phyloP scores from a whole-genome alignment of 1,139 yeast genomes.

The Dujonia santamariae region DNA sequence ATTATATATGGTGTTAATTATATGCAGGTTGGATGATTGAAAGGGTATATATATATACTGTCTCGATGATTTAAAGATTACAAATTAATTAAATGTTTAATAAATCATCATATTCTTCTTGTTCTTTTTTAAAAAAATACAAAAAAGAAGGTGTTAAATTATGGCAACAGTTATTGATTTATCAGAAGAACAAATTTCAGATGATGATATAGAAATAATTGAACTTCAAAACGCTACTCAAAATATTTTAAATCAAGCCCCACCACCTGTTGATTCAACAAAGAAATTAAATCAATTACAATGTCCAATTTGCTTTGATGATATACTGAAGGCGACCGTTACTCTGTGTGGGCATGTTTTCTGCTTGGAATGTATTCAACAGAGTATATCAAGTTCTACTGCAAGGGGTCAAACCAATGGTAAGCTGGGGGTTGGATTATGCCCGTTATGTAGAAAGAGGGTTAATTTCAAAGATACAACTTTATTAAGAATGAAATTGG shows the following conservation, averaged over 20 bases:
- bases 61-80: no score
- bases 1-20: no score
- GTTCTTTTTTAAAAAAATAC: no score
- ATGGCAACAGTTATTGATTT: constrained; percentile 5
- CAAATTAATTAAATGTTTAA: no score
- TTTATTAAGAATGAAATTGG: constrained; percentile 31
- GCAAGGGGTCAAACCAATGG: constrained; percentile 42
- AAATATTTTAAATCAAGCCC: constrained; percentile 26
- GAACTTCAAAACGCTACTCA: constrained; percentile 39
- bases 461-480: constrained; percentile 41
- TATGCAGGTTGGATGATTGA: no score
- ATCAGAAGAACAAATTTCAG: constrained; percentile 10
- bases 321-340: constrained; percentile 37
- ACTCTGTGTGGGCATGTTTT: constrained; percentile 47
- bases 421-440: constrained; percentile 37
- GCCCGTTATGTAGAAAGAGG: constrained; percentile 43
- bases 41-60: no score
- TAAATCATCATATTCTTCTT: no score
- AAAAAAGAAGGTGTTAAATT: no score
- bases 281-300: constrained; percentile 37
- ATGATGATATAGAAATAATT: constrained; percentile 36
- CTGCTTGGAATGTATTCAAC: constrained; percentile 44
- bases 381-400: constrained; percentile 38
- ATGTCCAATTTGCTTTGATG: constrained; percentile 49
- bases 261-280: constrained; percentile 19